phyloP scores from a whole-genome alignment of 2,329 filamentous ascomycete genomes.

The Ceratocystis destructans region DNA sequence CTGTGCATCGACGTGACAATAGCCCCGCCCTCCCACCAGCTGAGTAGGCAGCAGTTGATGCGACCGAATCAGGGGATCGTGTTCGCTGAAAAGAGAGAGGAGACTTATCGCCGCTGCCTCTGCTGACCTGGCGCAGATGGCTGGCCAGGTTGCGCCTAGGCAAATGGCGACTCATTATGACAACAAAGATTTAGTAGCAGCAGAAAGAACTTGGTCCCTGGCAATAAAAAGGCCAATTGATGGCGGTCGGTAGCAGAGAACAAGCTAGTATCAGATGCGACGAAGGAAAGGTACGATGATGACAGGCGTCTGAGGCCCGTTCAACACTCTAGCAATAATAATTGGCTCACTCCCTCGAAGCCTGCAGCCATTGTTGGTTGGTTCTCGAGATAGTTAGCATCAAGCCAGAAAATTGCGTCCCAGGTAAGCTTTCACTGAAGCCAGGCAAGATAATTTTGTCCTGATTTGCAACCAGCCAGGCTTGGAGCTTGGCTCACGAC shows the following conservation, averaged over 20 bases:
- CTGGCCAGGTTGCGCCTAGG: constrained; percentile 27
- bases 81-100: constrained; percentile 37
- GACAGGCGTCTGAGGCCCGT: constrained; percentile 4
- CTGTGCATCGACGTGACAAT: constrained; percentile 37
- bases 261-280: not conserved
- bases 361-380: not conserved
- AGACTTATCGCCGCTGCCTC: constrained; percentile 33
- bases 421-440: not conserved
- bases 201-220: constrained; percentile 33
- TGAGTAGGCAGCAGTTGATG: constrained; percentile 14
- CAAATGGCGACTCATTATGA: constrained; percentile 32
- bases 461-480: not conserved
- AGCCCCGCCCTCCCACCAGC: constrained; percentile 11
- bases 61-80: constrained; percentile 29
- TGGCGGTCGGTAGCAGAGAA: not conserved
- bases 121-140: constrained; percentile 41
- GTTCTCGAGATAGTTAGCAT: not conserved
- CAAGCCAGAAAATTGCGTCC: not conserved
- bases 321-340: constrained; percentile 1
- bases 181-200: constrained; percentile 10
- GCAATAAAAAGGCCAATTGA: not conserved
- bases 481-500: not conserved
- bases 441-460: not conserved
- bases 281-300: not conserved
- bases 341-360: not conserved